A percentile compares a stretch with the other conserved stretches of the same genome.
phyloP scores from a whole-genome alignment of 1,284 basidiomycete species.

The Trametes hirsuta region DNA sequence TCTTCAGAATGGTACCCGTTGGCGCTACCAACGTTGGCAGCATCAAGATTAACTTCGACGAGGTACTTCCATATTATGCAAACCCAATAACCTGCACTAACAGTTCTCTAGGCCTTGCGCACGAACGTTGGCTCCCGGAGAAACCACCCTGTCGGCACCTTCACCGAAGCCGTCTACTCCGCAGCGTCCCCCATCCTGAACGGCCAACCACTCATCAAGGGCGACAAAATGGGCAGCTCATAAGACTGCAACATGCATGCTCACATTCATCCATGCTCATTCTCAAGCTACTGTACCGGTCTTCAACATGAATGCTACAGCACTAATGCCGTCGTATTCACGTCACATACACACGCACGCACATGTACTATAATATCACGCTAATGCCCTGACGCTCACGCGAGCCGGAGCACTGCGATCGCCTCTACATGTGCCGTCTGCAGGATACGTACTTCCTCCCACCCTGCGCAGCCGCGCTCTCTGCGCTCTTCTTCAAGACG shows the following conservation, averaged over 20 bases:
- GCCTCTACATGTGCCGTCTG: slow-evolving; percentile 91
- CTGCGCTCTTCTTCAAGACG: slow-evolving; percentile 53
- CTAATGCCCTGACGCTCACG: slow-evolving; percentile 15
- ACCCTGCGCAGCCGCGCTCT: slow-evolving; percentile 28
- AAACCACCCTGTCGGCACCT: slow-evolving; percentile 85
- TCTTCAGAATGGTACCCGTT: slow-evolving; percentile 97
- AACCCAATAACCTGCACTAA: neutral
- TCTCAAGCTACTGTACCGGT: neutral
- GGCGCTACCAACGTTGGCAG: slow-evolving; percentile 98
- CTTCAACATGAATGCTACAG: no score
- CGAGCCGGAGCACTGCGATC: slow-evolving; percentile 68
- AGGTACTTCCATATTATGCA: slow-evolving; percentile 47
- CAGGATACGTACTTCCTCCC: slow-evolving; percentile 72
- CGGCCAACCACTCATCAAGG: slow-evolving; percentile 86
- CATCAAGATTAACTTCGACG: slow-evolving; percentile 97
- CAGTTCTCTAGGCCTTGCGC: slow-evolving; percentile 60
- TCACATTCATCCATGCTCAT: neutral
- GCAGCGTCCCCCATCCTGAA: slow-evolving; percentile 80
- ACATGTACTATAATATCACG: neutral
- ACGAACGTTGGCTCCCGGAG: slow-evolving; percentile 75
- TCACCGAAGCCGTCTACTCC: slow-evolving; percentile 89
- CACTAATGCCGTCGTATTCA: neutral
- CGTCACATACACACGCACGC: neutral
- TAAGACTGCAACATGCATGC: neutral
- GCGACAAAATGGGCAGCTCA: slow-evolving; percentile 93